phyloP scores from a whole-genome alignment of 1,284 basidiomycete genomes.

The Fomitopsis palustris region DNA sequence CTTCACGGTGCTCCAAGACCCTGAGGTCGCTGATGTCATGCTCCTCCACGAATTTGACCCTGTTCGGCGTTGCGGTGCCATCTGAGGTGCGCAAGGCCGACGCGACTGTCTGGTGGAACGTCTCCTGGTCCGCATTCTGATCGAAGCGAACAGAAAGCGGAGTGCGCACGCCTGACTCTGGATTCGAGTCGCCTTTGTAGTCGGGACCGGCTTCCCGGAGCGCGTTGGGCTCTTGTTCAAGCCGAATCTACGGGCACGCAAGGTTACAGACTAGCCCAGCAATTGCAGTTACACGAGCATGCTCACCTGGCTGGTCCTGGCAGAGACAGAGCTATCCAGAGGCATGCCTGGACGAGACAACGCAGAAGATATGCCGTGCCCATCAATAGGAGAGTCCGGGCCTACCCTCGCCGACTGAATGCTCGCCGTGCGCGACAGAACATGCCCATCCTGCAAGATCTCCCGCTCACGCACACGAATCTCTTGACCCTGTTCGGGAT shows the following conservation, averaged over 20 bases:
- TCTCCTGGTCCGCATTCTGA: background rate
- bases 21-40: no score
- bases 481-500: slow-evolving; percentile 10
- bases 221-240: background rate
- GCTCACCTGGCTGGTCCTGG: background rate
- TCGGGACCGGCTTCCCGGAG: background rate
- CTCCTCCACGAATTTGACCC: background rate
- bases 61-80: background rate
- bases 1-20: background rate
- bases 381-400: background rate
- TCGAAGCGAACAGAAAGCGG: slow-evolving; percentile 7
- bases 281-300: background rate
- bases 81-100: background rate
- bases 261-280: background rate
- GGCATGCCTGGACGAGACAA: background rate
- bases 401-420: background rate
- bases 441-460: background rate
- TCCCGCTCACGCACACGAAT: background rate
- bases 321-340: background rate
- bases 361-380: background rate
- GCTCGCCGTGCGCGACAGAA: background rate
- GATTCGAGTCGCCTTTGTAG: background rate
- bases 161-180: slow-evolving; percentile 6
- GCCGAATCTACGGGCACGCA: background rate
- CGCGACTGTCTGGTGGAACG: background rate